phyloP scores from a whole-genome alignment of 164 flowering plant genomes.

The Vitis cinerea region DNA sequence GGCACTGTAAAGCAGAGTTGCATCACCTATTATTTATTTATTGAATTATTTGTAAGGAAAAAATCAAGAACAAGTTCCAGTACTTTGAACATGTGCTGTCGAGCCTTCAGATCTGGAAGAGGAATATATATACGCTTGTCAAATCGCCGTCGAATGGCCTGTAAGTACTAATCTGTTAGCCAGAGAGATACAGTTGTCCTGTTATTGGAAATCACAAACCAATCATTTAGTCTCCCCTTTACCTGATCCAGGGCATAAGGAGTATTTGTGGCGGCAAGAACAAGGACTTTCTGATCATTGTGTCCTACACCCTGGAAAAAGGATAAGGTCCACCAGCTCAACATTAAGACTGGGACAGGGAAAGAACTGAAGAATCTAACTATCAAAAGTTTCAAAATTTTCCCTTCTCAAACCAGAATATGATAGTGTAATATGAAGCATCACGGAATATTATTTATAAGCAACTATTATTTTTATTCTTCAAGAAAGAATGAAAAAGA shows the following conservation, averaged over 20 bases:
- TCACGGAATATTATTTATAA: too few relatives aligned
- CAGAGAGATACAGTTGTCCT: background rate
- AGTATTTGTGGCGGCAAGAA: constrained; percentile 99
- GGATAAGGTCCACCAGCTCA: background rate
- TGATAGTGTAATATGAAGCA: too few relatives aligned
- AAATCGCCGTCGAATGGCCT: constrained; percentile 95
- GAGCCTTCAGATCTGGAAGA: constrained; percentile 91
- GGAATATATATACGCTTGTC: constrained; percentile 98
- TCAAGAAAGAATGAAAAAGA: too few relatives aligned
- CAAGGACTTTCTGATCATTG: constrained; percentile 95
- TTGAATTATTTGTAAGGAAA: background rate
- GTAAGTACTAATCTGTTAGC: constrained; percentile 14
- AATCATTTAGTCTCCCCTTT: background rate
- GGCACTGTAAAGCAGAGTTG: background rate
- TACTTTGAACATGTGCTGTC: constrained; percentile 98
- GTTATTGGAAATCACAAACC: background rate
- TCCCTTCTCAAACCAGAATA: too few relatives aligned
- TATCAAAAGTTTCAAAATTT: background rate
- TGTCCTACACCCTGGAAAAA: constrained; percentile 80
- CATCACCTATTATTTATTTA: too few relatives aligned
- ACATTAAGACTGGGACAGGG: background rate
- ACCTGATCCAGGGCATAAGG: constrained; percentile 99
- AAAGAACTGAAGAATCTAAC: background rate
- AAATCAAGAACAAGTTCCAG: background rate
- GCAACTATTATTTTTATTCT: too few relatives aligned